Conservation (phyloP, 139 green algal genomes). For the Medakamo hakoo region DNA sequence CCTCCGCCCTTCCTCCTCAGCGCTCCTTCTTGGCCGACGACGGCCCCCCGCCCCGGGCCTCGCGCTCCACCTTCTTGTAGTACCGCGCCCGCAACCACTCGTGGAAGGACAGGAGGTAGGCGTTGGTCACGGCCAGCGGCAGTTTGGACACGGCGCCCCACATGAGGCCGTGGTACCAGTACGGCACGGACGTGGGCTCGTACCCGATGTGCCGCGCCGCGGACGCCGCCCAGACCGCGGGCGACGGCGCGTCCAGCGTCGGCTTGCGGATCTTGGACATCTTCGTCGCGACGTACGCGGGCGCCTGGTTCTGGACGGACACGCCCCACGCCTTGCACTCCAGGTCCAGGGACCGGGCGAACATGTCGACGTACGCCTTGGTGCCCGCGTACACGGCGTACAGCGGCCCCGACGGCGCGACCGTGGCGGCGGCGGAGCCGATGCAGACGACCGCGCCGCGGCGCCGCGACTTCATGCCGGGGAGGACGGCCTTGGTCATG, state of each 20-base stretch:
- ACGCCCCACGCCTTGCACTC: constrained; percentile 40
- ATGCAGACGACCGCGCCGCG: constrained; percentile 60
- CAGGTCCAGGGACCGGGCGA: constrained; percentile 28
- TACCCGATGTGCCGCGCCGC: constrained; percentile 35
- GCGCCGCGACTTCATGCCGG: constrained; percentile 45
- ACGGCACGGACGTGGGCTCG: constrained; percentile 33
- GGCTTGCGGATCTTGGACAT: constrained; percentile 60
- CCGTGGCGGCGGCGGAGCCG: constrained; percentile 39
- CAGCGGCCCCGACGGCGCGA: constrained; percentile 50
- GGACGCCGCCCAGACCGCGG: constrained; percentile 23
- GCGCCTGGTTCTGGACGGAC: constrained; percentile 55
- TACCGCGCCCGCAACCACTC: constrained; percentile 15
- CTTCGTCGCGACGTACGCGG: constrained; percentile 67
- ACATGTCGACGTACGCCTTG: constrained; percentile 49
- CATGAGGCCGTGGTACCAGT: constrained; percentile 48
- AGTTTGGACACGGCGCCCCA: constrained; percentile 12
- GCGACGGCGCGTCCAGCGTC: constrained; percentile 27
- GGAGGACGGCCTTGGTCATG: constrained; percentile 44
- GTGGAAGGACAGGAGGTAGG: constrained; percentile 32
- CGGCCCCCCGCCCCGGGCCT: not conserved
- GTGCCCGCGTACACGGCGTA: constrained; percentile 56
- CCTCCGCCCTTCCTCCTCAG: not conserved
- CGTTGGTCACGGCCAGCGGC: constrained; percentile 20
- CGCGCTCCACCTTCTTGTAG: constrained; percentile 14
- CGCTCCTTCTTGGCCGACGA: constrained; percentile 4